Evolutionary conservation across 768 basidiomycete genomes (phyloP).

Genomic region (Hortiboletus campestris): DNA sequence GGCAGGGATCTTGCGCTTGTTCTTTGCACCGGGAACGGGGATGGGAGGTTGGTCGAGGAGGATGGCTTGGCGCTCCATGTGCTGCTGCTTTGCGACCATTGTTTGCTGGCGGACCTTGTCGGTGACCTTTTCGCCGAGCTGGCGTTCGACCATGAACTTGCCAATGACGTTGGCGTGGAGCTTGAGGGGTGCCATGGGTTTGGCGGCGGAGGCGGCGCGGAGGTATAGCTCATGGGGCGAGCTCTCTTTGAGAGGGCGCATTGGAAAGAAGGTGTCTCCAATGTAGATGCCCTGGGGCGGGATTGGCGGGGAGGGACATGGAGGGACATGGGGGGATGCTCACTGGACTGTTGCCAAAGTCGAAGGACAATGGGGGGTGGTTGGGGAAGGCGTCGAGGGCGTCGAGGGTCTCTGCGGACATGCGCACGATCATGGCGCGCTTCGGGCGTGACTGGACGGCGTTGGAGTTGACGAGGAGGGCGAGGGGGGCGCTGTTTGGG

Average conservation of each 20-base stretch:
- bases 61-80: constrained; percentile 46
- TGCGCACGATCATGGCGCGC: constrained; percentile 71
- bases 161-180: constrained; percentile 73
- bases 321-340: constrained; percentile 21
- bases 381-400: constrained; percentile 53
- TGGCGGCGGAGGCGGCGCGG: constrained; percentile 53
- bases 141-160: constrained; percentile 64
- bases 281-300: constrained; percentile 58
- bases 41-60: constrained; percentile 39
- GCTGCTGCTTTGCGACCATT: constrained; percentile 48
- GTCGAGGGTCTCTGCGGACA: constrained; percentile 71
- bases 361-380: constrained; percentile 51
- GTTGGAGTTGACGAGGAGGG: constrained; percentile 57
- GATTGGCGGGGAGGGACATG: background rate
- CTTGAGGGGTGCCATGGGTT: constrained; percentile 65
- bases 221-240: constrained; percentile 72
- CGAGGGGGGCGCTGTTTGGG: constrained; percentile 50
- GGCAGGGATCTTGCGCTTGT: constrained; percentile 38
- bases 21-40: constrained; percentile 35
- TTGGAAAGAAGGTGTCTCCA: constrained; percentile 61
- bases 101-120: constrained; percentile 46
- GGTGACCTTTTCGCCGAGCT: constrained; percentile 46
- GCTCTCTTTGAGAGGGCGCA: constrained; percentile 53
- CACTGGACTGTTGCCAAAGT: constrained; percentile 62
- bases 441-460: constrained; percentile 59